These are phyloP conservation scores for Thelonectria rubi DNA, from an alignment of 2,329 filamentous ascomycete genomes.

Conservation along the genomic window DNA sequence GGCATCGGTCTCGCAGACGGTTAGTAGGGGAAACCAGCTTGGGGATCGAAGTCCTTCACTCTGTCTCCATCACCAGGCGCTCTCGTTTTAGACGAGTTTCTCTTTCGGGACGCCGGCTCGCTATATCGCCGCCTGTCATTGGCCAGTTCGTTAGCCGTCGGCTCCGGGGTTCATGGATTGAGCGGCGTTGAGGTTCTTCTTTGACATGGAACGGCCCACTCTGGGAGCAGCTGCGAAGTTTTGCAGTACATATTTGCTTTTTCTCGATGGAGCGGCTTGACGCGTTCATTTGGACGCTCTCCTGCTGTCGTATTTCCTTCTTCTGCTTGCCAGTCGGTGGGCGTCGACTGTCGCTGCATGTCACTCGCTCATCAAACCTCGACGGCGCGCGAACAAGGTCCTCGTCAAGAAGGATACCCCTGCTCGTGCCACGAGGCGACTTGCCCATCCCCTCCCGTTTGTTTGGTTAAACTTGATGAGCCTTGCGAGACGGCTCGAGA, in stretches of 20 bases:
- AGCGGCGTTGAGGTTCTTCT: too few species aligned
- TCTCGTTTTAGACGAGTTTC: constrained; percentile 39
- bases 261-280: background rate
- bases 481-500: background rate
- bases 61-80: background rate
- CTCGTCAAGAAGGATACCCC: constrained; percentile 3
- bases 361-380: constrained; percentile 1
- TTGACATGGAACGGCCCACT: background rate
- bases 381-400: background rate
- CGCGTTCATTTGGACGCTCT: too few species aligned
- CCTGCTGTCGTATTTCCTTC: background rate
- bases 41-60: too few species aligned
- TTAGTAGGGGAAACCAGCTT: too few species aligned
- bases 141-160: constrained; percentile 16
- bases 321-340: background rate
- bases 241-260: background rate
- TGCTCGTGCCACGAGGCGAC: constrained; percentile 37
- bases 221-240: background rate
- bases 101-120: constrained; percentile 35
- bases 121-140: constrained; percentile 29
- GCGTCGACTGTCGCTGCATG: background rate
- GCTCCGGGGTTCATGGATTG: background rate
- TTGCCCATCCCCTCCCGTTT: constrained; percentile 25
- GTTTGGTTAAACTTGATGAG: constrained; percentile 24
- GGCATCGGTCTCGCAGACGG: too few species aligned